Base-by-base conservation (phyloP, 2,329 filamentous ascomycete genomes). In the Nannizzia gypsea region DNA sequence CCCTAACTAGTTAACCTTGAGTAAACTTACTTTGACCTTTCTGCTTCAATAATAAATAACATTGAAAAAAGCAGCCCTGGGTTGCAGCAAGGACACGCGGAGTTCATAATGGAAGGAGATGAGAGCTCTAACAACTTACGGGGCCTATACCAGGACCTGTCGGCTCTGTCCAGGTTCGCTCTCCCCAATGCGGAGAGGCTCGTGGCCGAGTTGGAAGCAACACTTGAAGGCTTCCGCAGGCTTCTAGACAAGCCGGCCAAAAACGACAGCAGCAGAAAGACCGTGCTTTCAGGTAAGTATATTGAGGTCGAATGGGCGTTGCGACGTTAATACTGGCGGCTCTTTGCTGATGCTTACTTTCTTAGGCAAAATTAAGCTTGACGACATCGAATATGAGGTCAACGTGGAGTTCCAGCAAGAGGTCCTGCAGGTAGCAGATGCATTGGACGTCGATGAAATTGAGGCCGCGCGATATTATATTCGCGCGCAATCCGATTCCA, bases 341-440 rank as follows among this genome's bases (percentile, higher is more conserved):
- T 34, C 15, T 54, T 31, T 44, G 42, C 56, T 28, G 17, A 50
- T 59, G 48, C 20, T 59, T 28, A 36, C 56, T 62, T n/a, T 20
- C 2, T 42, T 59, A 93, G 90, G 89, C 61, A 91, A 88, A 70
- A 79, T 97, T 66, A 83, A 78, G 36, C 75, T 96, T 61, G 82
- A 83, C 66, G 86, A 85, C 63, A 81, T 83, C 36, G 83, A 91
- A 67, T 97, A 90, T 72, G 77, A 81, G 22, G 78, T 99, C 76
- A 96, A 95, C 73, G 82, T 88, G 60, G 85, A 90, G 63, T 97
- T 99, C 73, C 85, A 92, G 69, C 87, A 96, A 72, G 84, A 87
- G 66, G 83, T 85, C 24, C 79, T 95, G 34, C 83, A 89, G 67
- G 79, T 99, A 40, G 88, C 92, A 59, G 91, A 97, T 72, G 89